Evolutionary conservation across 768 basidiomycete genomes (phyloP), one percentile per base, ranked within the genome.

Genomic region (Russula olivacea): DNA sequence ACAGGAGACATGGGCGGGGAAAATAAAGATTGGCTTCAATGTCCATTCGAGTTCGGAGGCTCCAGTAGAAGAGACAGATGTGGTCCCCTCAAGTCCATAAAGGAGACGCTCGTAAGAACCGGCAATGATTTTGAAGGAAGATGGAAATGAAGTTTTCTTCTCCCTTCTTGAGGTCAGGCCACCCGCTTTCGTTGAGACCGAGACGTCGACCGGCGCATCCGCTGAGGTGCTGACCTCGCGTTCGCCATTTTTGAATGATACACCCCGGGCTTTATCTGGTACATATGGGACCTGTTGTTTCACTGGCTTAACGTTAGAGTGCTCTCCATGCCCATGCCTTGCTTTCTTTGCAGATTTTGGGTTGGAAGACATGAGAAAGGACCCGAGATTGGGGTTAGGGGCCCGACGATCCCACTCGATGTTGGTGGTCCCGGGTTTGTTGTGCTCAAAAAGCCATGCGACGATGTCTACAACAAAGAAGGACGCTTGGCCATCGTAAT

Each of bases 51-150:
- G 72, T 55, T 47, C 69, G 68, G 4, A 72, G 61, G 59, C 56
- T 36, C 25, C 40, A 57, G 68, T 51, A 50, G 71, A 67, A 21
- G 76, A 68, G 64, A 73, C 76, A 55, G 74, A 70, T 50, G 83
- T 76, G 0, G 82, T 77, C 40, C 88, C 92, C 62, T 92, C 82
- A 19, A 97, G 78, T 14, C 95, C 95, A 68, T 97, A 98, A 19
- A 99, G 80, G 17, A 98, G 79, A 70, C 95, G 97, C 78, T 99
- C 97, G 74, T 98, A 99, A 19, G 95, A 92, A 0, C 97, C 97
- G 0, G 88, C 91, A 28, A 98, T 78, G 66, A 98, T 75, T 74
- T 91, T 88, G 80, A 97, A 98, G 2, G 85, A 83, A 0, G 76
- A 72, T 0, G 88, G 83, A 12, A 83, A 75, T 1, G 70, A 25